A percentile compares a stretch with the other conserved stretches of the same genome.
Evolutionary conservation across 75 land plant genomes (phyloP).

Genomic region (Cunninghamia lanceolata): DNA sequence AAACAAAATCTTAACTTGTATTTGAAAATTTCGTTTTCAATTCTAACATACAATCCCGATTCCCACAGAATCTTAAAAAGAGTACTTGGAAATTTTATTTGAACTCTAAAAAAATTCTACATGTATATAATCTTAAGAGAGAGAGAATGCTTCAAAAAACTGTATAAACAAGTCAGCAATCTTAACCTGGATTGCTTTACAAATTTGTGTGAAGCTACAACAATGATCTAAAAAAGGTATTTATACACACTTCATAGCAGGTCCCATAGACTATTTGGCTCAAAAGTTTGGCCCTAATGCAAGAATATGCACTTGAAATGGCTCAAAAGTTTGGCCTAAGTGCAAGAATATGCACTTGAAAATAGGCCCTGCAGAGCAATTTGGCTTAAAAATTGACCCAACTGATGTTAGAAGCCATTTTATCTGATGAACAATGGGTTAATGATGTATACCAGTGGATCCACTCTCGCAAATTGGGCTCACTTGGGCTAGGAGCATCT

Average conservation of each 20-base stretch:
- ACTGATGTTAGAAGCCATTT: neutral
- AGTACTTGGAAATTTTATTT: too few species aligned
- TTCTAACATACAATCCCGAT: too few species aligned
- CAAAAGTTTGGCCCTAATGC: neutral
- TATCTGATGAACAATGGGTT: neutral
- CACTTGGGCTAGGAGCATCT: conserved; percentile 88
- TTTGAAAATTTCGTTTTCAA: too few species aligned
- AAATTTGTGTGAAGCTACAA: neutral
- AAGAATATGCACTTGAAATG: neutral
- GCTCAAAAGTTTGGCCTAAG: neutral
- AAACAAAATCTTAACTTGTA: too few species aligned
- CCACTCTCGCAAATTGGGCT: conserved; percentile 73
- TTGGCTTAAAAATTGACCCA: neutral
- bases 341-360: neutral
- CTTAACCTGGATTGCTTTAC: neutral
- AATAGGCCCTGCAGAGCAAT: too few species aligned
- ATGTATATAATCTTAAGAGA: neutral
- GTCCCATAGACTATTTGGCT: neutral
- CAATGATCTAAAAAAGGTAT: neutral
- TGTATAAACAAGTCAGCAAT: neutral
- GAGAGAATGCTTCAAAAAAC: neutral
- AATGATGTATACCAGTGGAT: conserved; percentile 56
- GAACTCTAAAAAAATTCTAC: neutral
- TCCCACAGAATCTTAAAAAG: too few species aligned
- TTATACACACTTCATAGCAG: neutral